phyloP scores from a whole-genome alignment of 164 flowering plant species.

The Aristolochia californica region DNA sequence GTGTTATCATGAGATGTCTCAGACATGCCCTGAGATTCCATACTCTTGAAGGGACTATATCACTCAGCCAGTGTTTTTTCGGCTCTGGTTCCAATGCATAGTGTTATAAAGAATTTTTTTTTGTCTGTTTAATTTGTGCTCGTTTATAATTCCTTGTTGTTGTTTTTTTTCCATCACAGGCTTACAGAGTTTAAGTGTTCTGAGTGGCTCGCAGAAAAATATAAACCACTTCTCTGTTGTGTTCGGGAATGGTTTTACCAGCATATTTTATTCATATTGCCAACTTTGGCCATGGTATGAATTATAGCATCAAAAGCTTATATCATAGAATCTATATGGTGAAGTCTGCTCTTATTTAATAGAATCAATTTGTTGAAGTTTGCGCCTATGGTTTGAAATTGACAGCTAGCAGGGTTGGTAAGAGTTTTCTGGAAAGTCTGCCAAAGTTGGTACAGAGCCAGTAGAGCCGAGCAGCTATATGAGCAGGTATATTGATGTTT shows the following conservation, averaged over 20 bases:
- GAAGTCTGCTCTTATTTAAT: constrained; percentile 6
- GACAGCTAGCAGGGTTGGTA: constrained; percentile 47
- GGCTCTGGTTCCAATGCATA: no score
- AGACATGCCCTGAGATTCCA: no score
- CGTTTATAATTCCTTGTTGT: not conserved
- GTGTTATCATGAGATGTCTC: not conserved
- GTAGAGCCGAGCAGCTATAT: constrained; percentile 74
- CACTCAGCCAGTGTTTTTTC: no score
- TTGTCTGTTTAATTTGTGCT: no score
- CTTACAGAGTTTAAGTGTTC: constrained; percentile 78
- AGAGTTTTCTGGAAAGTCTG: constrained; percentile 28
- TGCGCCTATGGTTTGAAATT: constrained; percentile 19
- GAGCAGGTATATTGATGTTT: constrained; percentile 38
- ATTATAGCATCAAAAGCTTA: constrained; percentile 13
- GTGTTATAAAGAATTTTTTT: no score
- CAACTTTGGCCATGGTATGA: constrained; percentile 47
- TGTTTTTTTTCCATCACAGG: constrained; percentile 26
- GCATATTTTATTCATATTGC: constrained; percentile 37
- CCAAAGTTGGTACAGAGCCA: constrained; percentile 28
- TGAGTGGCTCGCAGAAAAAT: constrained; percentile 46
- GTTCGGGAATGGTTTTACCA: constrained; percentile 47
- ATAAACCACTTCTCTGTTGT: constrained; percentile 61
- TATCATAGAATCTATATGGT: not conserved
- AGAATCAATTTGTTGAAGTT: constrained; percentile 3
- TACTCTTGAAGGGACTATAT: not conserved